phyloP scores from a whole-genome alignment of 257 asterid species.

The Solanum rostratum region DNA sequence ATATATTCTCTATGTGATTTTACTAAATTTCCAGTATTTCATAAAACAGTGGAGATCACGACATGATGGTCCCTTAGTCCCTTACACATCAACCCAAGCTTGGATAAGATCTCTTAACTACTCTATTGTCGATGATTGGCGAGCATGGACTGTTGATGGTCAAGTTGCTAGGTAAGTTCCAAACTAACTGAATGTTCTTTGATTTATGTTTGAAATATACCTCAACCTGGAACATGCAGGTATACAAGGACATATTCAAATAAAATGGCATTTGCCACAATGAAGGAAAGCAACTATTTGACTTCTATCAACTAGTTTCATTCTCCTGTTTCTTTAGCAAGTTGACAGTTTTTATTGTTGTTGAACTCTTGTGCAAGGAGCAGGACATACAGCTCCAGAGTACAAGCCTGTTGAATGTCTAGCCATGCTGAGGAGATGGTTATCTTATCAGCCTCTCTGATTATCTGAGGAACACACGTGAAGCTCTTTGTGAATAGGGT shows the following conservation, averaged over 20 bases:
- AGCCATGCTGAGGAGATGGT: too few relatives aligned
- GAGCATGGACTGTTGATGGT: too few relatives aligned
- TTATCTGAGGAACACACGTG: background rate
- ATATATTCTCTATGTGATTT: background rate
- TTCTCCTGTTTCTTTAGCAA: background rate
- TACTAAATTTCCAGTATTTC: background rate
- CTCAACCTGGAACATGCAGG: background rate
- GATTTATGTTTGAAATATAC: too few relatives aligned
- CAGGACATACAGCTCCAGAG: too few relatives aligned
- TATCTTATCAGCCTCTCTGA: background rate
- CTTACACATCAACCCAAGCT: too few relatives aligned
- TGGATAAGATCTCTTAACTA: too few relatives aligned
- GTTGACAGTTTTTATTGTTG: background rate
- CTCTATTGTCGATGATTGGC: too few relatives aligned
- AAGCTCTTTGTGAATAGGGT: background rate
- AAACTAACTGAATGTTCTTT: too few relatives aligned
- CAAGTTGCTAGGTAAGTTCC: too few relatives aligned
- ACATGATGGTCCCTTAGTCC: background rate
- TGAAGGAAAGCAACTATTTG: conserved; percentile 9
- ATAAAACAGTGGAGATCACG: conserved; percentile 20
- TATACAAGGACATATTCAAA: conserved; percentile 23
- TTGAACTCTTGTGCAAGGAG: background rate
- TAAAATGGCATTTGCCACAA: conserved; percentile 18
- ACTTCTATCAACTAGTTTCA: background rate
- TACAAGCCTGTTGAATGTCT: too few relatives aligned